Percentiles rank a stretch among this genome's conserved stretches.
These are phyloP conservation scores for Cenchrus purpureus DNA, from an alignment of 176 grass and related monocot genomes.

Conservation along the genomic window DNA sequence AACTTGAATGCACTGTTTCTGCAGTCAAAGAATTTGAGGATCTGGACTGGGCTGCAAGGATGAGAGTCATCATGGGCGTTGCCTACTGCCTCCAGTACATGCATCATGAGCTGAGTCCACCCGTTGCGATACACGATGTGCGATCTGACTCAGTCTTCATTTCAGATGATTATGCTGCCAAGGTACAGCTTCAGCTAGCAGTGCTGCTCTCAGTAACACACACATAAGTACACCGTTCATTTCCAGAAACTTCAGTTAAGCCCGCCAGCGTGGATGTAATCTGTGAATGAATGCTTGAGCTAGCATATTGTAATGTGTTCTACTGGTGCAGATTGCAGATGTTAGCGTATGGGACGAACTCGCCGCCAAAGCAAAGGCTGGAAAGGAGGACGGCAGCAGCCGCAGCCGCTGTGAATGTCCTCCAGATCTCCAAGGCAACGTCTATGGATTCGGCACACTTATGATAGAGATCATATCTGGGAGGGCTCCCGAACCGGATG, in stretches of 20 bases:
- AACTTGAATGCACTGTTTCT: slow-evolving; percentile 40
- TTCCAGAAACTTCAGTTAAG: not conserved
- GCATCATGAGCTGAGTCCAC: slow-evolving; percentile 80
- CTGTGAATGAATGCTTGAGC: not conserved
- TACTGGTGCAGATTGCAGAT: slow-evolving; percentile 66
- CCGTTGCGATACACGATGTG: slow-evolving; percentile 58
- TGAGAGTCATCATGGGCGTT: slow-evolving; percentile 93
- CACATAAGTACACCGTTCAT: not conserved
- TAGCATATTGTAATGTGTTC: not conserved
- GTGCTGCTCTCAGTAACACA: too few species aligned
- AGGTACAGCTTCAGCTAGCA: slow-evolving; percentile 54
- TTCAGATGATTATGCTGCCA: slow-evolving; percentile 88
- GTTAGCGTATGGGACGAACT: slow-evolving; percentile 77
- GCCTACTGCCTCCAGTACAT: slow-evolving; percentile 90
- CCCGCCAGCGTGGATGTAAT: not conserved
- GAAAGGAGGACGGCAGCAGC: slow-evolving; percentile 53
- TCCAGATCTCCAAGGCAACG: slow-evolving; percentile 55
- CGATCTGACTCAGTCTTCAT: slow-evolving; percentile 63
- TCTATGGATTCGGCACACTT: slow-evolving; percentile 73
- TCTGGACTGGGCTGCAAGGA: slow-evolving; percentile 84
- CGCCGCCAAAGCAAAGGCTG: slow-evolving; percentile 51
- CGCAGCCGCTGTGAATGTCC: slow-evolving; percentile 47
- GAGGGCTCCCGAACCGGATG: slow-evolving; percentile 58
- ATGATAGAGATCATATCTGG: slow-evolving; percentile 83
- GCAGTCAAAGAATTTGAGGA: slow-evolving; percentile 87